Conservation (phyloP, 805 yeast genomes). For the Yamadazyma paraphyllophila region DNA sequence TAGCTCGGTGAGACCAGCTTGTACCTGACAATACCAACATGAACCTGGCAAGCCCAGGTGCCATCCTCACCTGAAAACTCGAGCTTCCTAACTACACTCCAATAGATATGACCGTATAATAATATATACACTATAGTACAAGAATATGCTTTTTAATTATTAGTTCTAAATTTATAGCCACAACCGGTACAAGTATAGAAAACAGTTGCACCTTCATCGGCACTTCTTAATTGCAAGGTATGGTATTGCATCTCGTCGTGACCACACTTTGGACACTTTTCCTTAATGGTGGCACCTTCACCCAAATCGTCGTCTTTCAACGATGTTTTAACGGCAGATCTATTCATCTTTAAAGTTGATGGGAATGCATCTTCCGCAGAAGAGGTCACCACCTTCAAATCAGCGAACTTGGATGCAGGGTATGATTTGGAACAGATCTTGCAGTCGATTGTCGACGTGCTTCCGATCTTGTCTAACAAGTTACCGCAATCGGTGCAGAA, state of each 20-base stretch:
- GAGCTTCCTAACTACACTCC: too few species aligned
- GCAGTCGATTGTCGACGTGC: constrained; percentile 55
- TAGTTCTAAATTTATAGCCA: constrained; percentile 91
- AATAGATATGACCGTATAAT: background rate
- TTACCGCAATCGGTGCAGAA: constrained; percentile 94
- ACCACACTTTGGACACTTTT: constrained; percentile 98
- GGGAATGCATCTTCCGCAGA: constrained; percentile 95
- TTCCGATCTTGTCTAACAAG: constrained; percentile 64
- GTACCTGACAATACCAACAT: too few species aligned
- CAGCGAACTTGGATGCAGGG: constrained; percentile 55
- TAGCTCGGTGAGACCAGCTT: too few species aligned
- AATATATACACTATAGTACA: constrained; percentile 8
- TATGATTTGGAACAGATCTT: constrained; percentile 45
- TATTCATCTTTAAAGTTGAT: constrained; percentile 71
- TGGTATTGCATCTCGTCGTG: constrained; percentile 98
- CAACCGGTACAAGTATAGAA: constrained; percentile 94
- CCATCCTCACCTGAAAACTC: too few species aligned
- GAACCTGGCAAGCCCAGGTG: too few species aligned
- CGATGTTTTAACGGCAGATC: constrained; percentile 87
- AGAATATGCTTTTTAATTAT: constrained; percentile 50
- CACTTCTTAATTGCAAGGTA: constrained; percentile 92
- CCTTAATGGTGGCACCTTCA: constrained; percentile 96
- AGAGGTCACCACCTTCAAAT: constrained; percentile 80
- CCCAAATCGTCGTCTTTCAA: constrained; percentile 74
- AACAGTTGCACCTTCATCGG: constrained; percentile 99